Percentiles rank a stretch among this genome's conserved stretches.
phyloP scores from a whole-genome alignment of 148 eudicot species.

The Rhododendron molle region DNA sequence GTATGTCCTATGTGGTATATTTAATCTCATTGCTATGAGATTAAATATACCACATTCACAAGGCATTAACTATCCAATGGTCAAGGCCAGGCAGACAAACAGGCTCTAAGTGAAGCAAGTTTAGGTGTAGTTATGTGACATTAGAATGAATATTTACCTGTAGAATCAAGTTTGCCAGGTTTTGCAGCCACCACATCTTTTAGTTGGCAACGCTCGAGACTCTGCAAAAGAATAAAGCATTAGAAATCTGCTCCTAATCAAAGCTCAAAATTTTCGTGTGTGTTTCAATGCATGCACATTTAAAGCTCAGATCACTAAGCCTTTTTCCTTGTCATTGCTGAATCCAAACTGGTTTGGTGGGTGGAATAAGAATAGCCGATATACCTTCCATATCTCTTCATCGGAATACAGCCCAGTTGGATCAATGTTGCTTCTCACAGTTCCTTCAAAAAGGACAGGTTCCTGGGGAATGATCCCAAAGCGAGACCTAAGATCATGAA shows the following conservation, averaged over 20 bases:
- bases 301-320: not conserved
- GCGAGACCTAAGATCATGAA: constrained; percentile 91
- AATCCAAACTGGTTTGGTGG: not conserved
- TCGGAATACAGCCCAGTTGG: constrained; percentile 74
- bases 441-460: constrained; percentile 96
- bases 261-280: not conserved
- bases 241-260: not conserved
- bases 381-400: constrained; percentile 95
- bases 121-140: not conserved
- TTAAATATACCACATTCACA: not conserved
- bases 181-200: constrained; percentile 83
- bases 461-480: constrained; percentile 98
- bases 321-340: not conserved
- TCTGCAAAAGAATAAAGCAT: constrained; percentile 31
- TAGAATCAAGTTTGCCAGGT: constrained; percentile 79
- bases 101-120: not conserved
- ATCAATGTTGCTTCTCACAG: constrained; percentile 89
- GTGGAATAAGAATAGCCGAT: not conserved
- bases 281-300: not conserved
- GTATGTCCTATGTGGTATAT: not conserved
- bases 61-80: not conserved
- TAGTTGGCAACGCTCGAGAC: constrained; percentile 93
- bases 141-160: constrained; percentile 35
- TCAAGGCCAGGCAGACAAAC: not conserved
- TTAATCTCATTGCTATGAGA: not conserved